phyloP scores from a whole-genome alignment of 2,329 filamentous ascomycete species.

The Calonectria crousiana region DNA sequence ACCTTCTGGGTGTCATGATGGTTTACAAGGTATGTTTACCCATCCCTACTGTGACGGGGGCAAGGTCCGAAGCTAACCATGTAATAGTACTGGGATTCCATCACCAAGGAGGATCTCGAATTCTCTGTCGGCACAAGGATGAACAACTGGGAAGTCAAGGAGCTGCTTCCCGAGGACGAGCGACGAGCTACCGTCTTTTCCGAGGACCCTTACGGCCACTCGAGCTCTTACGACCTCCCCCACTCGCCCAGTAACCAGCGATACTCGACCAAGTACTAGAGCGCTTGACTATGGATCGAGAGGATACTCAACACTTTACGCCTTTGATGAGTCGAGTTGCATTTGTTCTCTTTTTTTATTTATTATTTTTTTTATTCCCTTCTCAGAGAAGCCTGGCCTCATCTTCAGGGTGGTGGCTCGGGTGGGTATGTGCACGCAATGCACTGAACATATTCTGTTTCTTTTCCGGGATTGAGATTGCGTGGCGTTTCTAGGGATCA shows the following conservation, averaged over 20 bases:
- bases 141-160: constrained; percentile 99
- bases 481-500: constrained; percentile 37
- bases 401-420: not conserved
- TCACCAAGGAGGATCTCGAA: constrained; percentile 97
- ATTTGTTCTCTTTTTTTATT: constrained; percentile 30
- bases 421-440: constrained; percentile 5
- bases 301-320: constrained; percentile 21
- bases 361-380: constrained; percentile 14
- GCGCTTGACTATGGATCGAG: constrained; percentile 1
- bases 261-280: constrained; percentile 61
- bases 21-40: constrained; percentile 83
- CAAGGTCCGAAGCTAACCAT: constrained; percentile 17
- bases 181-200: constrained; percentile 79
- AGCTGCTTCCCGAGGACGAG: constrained; percentile 85
- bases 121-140: constrained; percentile 96
- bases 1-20: constrained; percentile 98
- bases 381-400: constrained; percentile 4
- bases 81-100: constrained; percentile 94
- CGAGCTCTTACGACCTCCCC: constrained; percentile 65
- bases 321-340: constrained; percentile 32
- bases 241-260: constrained; percentile 60
- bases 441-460: constrained; percentile 16
- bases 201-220: constrained; percentile 74
- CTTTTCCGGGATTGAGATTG: constrained; percentile 32
- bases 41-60: not conserved